phyloP scores from a whole-genome alignment of 2,329 filamentous ascomycete species.

The Aspergillus versicolor region DNA sequence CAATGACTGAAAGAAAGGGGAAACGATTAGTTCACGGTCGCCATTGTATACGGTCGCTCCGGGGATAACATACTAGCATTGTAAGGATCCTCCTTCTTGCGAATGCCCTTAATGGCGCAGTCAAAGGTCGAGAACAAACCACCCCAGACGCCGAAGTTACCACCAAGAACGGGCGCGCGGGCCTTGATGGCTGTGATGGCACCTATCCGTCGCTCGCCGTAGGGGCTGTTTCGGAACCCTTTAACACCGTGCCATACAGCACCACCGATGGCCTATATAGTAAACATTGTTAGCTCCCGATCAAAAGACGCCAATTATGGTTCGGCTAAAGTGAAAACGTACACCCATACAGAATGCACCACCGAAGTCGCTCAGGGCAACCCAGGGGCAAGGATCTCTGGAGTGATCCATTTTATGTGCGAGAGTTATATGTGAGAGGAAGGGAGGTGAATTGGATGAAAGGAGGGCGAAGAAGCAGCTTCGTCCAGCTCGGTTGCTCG shows the following conservation, averaged over 20 bases:
- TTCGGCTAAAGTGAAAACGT: conserved; percentile 43
- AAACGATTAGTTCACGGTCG: background rate
- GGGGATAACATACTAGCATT: conserved; percentile 69
- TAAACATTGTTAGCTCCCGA: conserved; percentile 23
- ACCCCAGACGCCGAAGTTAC: conserved; percentile 98
- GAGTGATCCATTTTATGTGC: conserved; percentile 77
- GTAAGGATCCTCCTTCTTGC: conserved; percentile 97
- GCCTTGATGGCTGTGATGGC: conserved; percentile 97
- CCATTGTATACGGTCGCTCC: background rate
- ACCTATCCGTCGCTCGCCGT: conserved; percentile 93
- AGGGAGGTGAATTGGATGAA: background rate
- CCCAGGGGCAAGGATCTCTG: conserved; percentile 94
- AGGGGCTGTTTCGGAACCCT: conserved; percentile 83
- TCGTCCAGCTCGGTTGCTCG: conserved; percentile 13
- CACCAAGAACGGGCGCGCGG: conserved; percentile 89
- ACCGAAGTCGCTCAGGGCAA: conserved; percentile 94
- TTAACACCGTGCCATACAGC: conserved; percentile 97
- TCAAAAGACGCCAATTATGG: background rate
- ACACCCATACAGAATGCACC: conserved; percentile 97
- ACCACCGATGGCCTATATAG: conserved; percentile 65
- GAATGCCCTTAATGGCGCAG: conserved; percentile 89
- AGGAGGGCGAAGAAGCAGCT: conserved; percentile 8
- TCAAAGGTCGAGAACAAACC: conserved; percentile 95
- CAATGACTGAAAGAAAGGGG: conserved; percentile 62
- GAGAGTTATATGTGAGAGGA: conserved; percentile 3